Base-by-base conservation (phyloP, 768 basidiomycete genomes). In the Boletus rex-veris region DNA sequence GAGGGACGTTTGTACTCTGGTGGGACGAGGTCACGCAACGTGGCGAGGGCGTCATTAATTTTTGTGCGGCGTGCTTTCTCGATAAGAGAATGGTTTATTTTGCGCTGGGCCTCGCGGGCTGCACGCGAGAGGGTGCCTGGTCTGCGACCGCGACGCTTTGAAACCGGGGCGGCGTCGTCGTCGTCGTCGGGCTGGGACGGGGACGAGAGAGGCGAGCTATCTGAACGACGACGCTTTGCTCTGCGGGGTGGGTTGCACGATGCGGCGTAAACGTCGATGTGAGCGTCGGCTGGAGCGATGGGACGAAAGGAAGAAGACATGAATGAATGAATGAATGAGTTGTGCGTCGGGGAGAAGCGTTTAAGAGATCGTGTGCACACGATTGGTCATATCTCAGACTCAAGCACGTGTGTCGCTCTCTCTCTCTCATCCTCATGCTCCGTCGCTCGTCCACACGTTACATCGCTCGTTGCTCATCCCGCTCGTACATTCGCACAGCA, bases 1-100 rank as follows among this genome's bases (percentile, higher is more conserved):
- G 41, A 42, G 24, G 53, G 28, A 46, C 71, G 73, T 2, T 75
- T 76, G 58, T 79, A 80, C 48, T 80, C 77, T 8, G 74, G 64
- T 0, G 92, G 92, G 1, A 96, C 91, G 62, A 97, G 83, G 58
- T 78, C 76, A 57, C 86, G 82, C 42, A 98, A 73, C 3, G 85
- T 82, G 3, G 85, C 78, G 6, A 98, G 78, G 0, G 94, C 92
- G 48, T 92, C 87, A 66, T 98, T 98, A 59, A 98, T 98, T 79
- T 97, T 97, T 11, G 95, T 96, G 54, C 95, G 79, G 30, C 95
- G 76, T 0, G 94, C 84, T 66, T 95, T 90, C 74, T 98, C 95
- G 67, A 98, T 98, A 57, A 94, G 84, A 6, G 88, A 91, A 65
- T 98, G 95, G 71, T 97, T 97, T 35, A 92, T 82, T 69, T 95